Conservation (phyloP, 2,329 filamentous ascomycete species). For the Diplodia seriata region DNA sequence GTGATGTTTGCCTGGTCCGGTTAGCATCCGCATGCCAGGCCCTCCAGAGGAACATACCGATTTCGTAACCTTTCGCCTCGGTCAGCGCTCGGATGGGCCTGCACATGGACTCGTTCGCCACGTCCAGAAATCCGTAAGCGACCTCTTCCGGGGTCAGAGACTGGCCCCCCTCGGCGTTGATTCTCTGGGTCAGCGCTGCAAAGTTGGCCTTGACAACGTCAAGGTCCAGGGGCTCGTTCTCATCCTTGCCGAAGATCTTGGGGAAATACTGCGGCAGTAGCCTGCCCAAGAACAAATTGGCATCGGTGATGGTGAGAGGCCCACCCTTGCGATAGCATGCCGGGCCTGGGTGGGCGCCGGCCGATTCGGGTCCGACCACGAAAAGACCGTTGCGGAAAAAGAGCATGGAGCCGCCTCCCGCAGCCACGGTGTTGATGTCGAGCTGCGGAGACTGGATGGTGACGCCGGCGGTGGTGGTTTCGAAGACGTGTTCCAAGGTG, state of each 20-base stretch:
- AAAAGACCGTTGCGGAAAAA: conserved; percentile 92
- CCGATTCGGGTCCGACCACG: conserved; percentile 87
- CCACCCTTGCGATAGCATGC: conserved; percentile 91
- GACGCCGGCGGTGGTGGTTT: conserved; percentile 89
- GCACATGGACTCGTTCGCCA: conserved; percentile 49
- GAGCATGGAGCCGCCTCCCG: conserved; percentile 82
- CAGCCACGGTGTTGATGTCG: conserved; percentile 94
- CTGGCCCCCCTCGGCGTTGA: conserved; percentile 49
- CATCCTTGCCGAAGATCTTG: conserved; percentile 44
- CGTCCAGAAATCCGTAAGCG: conserved; percentile 39
- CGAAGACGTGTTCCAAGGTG: conserved; percentile 90
- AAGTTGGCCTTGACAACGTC: conserved; percentile 53
- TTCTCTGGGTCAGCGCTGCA: conserved; percentile 50
- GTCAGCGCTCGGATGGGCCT: conserved; percentile 42
- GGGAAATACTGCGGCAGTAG: conserved; percentile 44
- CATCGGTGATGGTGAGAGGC: conserved; percentile 87
- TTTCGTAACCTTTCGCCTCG: conserved; percentile 40
- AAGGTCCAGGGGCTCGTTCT: conserved; percentile 49
- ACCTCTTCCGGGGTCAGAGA: conserved; percentile 41
- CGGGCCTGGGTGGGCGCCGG: conserved; percentile 85
- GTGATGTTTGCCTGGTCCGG: conserved; percentile 63
- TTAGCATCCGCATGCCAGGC: background rate
- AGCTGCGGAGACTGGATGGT: conserved; percentile 91
- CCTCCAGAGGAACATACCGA: conserved; percentile 14
- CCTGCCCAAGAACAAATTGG: conserved; percentile 73